Percentiles rank a stretch among this genome's conserved stretches.
phyloP scores from a whole-genome alignment of 108 stramenopile genomes.

The Pseudonitzschia pungens region DNA sequence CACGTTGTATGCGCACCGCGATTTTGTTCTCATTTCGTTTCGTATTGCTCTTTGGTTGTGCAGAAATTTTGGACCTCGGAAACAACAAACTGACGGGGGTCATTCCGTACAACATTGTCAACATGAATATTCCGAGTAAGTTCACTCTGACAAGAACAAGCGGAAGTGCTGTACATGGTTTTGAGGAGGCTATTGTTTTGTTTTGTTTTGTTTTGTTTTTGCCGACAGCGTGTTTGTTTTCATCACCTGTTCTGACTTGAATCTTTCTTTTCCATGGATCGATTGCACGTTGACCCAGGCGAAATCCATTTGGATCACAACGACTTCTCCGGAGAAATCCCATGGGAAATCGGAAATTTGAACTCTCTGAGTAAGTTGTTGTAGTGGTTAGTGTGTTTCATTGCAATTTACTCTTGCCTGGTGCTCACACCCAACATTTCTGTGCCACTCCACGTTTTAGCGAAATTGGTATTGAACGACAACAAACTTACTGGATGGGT shows the following conservation, averaged over 20 bases:
- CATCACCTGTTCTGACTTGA: not conserved
- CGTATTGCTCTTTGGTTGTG: not conserved
- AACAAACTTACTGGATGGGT: constrained; percentile 39
- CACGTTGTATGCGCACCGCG: too few species aligned
- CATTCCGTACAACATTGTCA: constrained; percentile 50
- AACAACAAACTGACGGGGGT: constrained; percentile 52
- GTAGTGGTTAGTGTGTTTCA: not conserved
- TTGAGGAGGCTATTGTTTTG: too few species aligned
- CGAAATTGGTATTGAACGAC: constrained; percentile 6
- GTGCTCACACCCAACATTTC: not conserved
- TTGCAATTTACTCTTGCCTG: not conserved
- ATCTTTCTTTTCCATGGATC: not conserved
- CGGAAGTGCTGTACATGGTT: too few species aligned
- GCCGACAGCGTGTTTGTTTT: not conserved
- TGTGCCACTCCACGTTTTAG: constrained; percentile 18
- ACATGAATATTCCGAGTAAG: constrained; percentile 35
- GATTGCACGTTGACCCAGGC: not conserved
- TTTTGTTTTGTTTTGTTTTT: too few species aligned
- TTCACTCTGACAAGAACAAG: too few species aligned
- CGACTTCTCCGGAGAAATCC: constrained; percentile 22
- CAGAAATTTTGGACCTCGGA: constrained; percentile 14
- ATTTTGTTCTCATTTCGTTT: not conserved
- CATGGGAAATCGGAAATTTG: constrained; percentile 23
- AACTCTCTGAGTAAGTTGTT: not conserved
- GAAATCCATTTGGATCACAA: constrained; percentile 24